A percentile compares a stretch with the other conserved stretches of the same genome.
These are phyloP conservation scores for Penicillium sp. DNA, from an alignment of 2,329 filamentous ascomycete species.

Conservation along the genomic window DNA sequence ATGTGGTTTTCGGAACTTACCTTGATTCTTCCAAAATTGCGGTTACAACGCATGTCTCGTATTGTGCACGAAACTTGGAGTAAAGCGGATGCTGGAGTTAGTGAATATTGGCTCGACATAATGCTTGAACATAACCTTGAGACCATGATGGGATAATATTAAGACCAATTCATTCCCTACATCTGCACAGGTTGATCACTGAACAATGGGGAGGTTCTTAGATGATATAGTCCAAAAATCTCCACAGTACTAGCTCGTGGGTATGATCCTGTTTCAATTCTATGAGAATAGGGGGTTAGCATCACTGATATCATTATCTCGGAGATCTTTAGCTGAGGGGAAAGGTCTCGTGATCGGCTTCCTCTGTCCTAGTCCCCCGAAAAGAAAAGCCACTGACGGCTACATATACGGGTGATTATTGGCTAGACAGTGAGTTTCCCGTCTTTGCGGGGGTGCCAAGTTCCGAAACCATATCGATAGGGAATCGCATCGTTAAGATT, in stretches of 20 bases:
- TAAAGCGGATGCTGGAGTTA: constrained; percentile 17
- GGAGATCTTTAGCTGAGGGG: not conserved
- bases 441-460: not conserved
- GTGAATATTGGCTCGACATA: constrained; percentile 22
- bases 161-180: not conserved
- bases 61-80: constrained; percentile 23
- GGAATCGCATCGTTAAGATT: not conserved
- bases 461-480: constrained; percentile 9
- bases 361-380: not conserved
- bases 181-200: not conserved
- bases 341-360: not conserved
- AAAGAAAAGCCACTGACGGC: not conserved
- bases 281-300: not conserved
- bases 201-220: not conserved
- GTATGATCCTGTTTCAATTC: not conserved
- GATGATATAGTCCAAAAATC: not conserved
- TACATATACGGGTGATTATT: not conserved
- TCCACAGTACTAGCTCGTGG: not conserved
- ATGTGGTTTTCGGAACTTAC: constrained; percentile 22
- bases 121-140: constrained; percentile 25
- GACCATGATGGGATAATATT: constrained; percentile 24
- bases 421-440: not conserved
- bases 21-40: constrained; percentile 22
- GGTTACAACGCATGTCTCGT: constrained; percentile 20
- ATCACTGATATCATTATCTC: not conserved